Base-by-base conservation (phyloP, 371 early-diverging fungal genomes). In the Mucor circinelloides region DNA sequence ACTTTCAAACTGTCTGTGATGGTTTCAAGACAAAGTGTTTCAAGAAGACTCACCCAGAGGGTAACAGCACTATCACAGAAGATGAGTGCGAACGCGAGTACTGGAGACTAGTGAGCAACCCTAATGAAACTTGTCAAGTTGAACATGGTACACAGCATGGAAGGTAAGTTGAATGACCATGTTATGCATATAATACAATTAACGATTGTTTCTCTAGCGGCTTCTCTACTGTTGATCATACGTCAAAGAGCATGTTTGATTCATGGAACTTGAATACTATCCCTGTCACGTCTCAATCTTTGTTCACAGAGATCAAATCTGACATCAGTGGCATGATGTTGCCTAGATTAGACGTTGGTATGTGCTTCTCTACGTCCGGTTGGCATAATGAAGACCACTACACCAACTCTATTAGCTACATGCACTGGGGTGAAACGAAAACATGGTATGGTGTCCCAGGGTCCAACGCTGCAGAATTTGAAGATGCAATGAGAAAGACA, bases 361-460 rank as follows among this genome's bases (percentile, higher is more conserved):
- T 95, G 96, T 90, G 90, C 64, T 96, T 97, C 67, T 93, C 94
- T 34, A 94, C 98, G 2, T 97, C 97, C 70, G 97, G 98, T 76
- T 98, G 99, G 99, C 98, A 98, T 72, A 94, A 92, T 40, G 99
- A 98, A 77, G 98, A 98, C 72, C 97, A 97, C 74, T 95, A 92
- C 77, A 94, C 95, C 5, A 97, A 96, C 68, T 95, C 95, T 12
- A 90, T 97, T 80, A 98, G 97, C 77, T 98, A 98, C 79, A 89
- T 92, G 86, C 98, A 97, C 69, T 92, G 90, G 89, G 98, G 98
- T 9, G 98, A 95, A 63, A 93, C 97, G 21, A 98, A 98, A 78
- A 97, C 97, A 0, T 97, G 98, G 98, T 98, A 98, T 70, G 95
- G 95, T 19, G 88, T 98, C 17, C 97, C 99, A 10, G 93, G 92